Conservation (phyloP, 2,329 filamentous ascomycete genomes). For the Aureobasidium zeae region DNA sequence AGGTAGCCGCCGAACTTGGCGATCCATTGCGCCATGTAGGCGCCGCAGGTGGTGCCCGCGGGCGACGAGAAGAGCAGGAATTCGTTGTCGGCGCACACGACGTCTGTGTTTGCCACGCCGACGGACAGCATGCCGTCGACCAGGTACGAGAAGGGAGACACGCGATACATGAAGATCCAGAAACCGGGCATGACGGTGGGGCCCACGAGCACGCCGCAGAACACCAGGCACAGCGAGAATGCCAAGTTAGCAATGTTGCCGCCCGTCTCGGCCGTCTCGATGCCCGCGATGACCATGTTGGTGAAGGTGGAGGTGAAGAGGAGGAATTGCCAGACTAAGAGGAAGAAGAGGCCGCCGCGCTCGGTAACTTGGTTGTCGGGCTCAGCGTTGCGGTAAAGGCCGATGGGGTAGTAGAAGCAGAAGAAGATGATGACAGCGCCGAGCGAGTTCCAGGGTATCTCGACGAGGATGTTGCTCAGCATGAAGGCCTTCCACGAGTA, state of each 20-base stretch:
- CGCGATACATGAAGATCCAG: constrained; percentile 75
- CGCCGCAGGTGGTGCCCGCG: constrained; percentile 33
- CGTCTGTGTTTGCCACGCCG: constrained; percentile 56
- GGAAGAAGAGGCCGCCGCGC: constrained; percentile 69
- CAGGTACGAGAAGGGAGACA: constrained; percentile 76
- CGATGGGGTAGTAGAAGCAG: constrained; percentile 77
- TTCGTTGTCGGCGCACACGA: constrained; percentile 62
- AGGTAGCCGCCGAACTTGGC: constrained; percentile 30
- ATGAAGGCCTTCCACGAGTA: constrained; percentile 84
- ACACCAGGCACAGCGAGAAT: constrained; percentile 64
- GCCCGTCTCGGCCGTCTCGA: constrained; percentile 65
- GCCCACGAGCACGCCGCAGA: constrained; percentile 58
- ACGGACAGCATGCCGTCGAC: constrained; percentile 62
- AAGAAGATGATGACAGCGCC: constrained; percentile 69
- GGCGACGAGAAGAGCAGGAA: constrained; percentile 57
- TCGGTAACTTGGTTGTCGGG: constrained; percentile 52
- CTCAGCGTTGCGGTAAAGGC: constrained; percentile 61
- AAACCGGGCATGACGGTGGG: constrained; percentile 58
- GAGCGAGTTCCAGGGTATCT: constrained; percentile 74
- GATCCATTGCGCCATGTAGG: constrained; percentile 32
- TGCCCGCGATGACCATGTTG: constrained; percentile 64
- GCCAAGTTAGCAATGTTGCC: constrained; percentile 67
- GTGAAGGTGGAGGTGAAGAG: constrained; percentile 76
- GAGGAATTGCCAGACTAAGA: constrained; percentile 66
- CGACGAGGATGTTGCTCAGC: constrained; percentile 71